These are phyloP conservation scores for Paecilomyces sp. DNA, from an alignment of 2,329 filamentous ascomycete species.

Conservation along the genomic window DNA sequence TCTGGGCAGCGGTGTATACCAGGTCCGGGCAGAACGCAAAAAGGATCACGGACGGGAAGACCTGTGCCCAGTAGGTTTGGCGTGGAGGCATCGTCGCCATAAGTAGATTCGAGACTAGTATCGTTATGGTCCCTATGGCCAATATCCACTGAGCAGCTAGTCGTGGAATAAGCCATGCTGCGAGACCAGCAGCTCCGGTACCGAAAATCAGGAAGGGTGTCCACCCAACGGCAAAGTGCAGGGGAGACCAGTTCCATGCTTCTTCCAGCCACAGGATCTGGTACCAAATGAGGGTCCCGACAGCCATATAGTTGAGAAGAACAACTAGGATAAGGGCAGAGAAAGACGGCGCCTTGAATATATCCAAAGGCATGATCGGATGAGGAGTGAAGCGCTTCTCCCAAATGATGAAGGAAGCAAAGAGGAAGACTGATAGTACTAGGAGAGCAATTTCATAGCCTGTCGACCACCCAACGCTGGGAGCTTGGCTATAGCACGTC, in stretches of 20 bases:
- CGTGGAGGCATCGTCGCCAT: constrained; percentile 40
- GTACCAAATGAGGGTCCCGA: constrained; percentile 45
- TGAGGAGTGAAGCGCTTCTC: constrained; percentile 25
- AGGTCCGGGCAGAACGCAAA: constrained; percentile 42
- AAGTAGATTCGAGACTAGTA: constrained; percentile 23
- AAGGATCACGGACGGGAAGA: constrained; percentile 34
- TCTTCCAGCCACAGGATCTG: constrained; percentile 39
- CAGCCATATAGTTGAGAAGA: constrained; percentile 41
- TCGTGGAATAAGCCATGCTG: constrained; percentile 41
- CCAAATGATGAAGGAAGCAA: constrained; percentile 32
- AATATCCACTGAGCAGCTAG: constrained; percentile 44
- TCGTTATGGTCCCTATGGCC: constrained; percentile 32
- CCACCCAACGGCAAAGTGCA: constrained; percentile 34
- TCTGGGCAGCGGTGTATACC: constrained; percentile 44
- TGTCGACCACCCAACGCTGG: constrained; percentile 37
- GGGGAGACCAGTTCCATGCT: constrained; percentile 32
- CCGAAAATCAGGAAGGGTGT: constrained; percentile 37
- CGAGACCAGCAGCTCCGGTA: constrained; percentile 28
- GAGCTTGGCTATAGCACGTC: constrained; percentile 30
- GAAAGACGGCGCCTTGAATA: constrained; percentile 42
- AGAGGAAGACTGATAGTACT: constrained; percentile 27
- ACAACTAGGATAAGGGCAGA: constrained; percentile 36
- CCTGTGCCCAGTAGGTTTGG: constrained; percentile 37
- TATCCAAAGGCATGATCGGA: constrained; percentile 41
- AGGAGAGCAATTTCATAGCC: constrained; percentile 37